Base-by-base conservation (phyloP, 139 green algal genomes). In the Micractinium sp. region DNA sequence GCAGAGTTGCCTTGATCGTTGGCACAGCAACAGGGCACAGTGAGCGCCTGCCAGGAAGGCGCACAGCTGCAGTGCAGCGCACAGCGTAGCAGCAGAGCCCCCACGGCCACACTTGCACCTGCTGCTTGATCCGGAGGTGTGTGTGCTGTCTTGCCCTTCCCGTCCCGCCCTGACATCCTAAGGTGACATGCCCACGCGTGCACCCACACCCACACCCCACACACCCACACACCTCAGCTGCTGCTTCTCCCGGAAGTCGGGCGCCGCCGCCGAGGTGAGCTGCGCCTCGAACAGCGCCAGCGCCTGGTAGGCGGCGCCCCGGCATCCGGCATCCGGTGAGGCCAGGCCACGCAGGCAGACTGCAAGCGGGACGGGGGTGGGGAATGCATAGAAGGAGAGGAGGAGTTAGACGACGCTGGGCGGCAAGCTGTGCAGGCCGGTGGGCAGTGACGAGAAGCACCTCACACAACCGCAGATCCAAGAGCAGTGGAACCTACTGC, bases 291-390 rank as follows among this genome's bases (percentile, higher is more conserved):
- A 39, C 39, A 88, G 47, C 1, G 77, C 78, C 78, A 92, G 33
- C 0, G 85, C 85, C 60, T 87, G 78, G 78, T 91, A 89, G 23
- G 89, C 89, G 15, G 71, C 88, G 36, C 23, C 81, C 25, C 85
- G 85, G 33, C 36, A 53, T 12, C 38, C 87, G 2, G 39, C 33
- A 63, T 97, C 93, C 12, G 60, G 81, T 1, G 89, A 67, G 0
- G 93, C 94, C 60, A 97, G 83, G 23, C 66, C 73, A 9, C 93
- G 88, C 36, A 97, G 90, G 78, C 86, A 85, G 2, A 96, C 71
- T 27, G 63, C 35, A 27, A 27, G 36, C 19, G 76, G 76, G 29
- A 19, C 29, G 31, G 29, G 71, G 33, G 33, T 36, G 33, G 74
- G 74, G 18, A 47, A 27, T 5, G 63, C 12, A 2, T 16, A 27